Base-by-base conservation (phyloP, 2,329 filamentous ascomycete genomes). In the Ceratocystis cubensis region DNA sequence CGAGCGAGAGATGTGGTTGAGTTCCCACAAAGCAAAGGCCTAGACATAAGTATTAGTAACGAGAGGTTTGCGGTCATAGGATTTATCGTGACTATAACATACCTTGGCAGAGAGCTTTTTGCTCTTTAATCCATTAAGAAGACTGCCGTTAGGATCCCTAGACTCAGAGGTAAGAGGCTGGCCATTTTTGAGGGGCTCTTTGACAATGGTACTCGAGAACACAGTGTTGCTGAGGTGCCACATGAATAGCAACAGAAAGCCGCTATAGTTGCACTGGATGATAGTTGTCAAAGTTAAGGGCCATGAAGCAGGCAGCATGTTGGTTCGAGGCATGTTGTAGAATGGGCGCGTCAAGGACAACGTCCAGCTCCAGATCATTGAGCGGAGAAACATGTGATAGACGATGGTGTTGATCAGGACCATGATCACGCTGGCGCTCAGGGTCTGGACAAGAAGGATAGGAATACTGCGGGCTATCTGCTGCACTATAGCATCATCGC, bases 21-120 rank as follows among this genome's bases (percentile, higher is more conserved):
- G 79, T 73, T 97, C 93, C 92, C 92, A 96, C 75, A 96, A 88
- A 17, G 93, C 92, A 74, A 95, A 96, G 0, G 85, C 82, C 82
- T 89, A 68, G 1, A 25, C n/a, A 50, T 4, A 62, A 68, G 69
- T 76, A 65, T 73, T 71, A 28, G 63, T 46, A 48, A 8, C 22
- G 8, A 48, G 3, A 6, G 30, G 57, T 61, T 41, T 63, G n/a
- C 15, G 0, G 37, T 5, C 37, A 15, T 13, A 41, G 13, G 3
- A 57, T 1, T 28, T 6, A 53, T 22, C 30, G 48, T 0, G 33
- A 50, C 5, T 22, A 5, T 37, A 44, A 73, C 79, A 71, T 76
- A 88, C 87, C 76, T 84, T 86, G 68, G 89, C 85, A 8, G 89
- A 80, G 7, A 89, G 80, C 74, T 93, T 94, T 76, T 91, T 94